Evolutionary conservation across 2,329 filamentous ascomycete species (phyloP).

Genomic region (Colletotrichum sp.): DNA sequence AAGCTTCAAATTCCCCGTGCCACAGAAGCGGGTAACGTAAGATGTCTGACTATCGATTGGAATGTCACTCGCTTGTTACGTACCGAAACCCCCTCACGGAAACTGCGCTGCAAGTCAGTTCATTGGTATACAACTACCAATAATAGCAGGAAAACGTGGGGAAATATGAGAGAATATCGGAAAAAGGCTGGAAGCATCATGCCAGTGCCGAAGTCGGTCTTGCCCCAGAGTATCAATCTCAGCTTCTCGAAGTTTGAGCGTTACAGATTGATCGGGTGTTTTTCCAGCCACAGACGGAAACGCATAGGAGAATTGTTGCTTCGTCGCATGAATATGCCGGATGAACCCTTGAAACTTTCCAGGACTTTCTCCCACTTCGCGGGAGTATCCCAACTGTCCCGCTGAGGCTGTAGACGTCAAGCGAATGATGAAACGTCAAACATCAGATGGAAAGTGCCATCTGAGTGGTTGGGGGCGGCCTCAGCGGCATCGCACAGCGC

Average conservation of each 20-base stretch:
- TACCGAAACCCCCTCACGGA: background rate
- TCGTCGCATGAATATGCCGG: background rate
- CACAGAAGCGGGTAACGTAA: background rate
- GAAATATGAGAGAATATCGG: background rate
- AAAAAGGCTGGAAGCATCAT: background rate
- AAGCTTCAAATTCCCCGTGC: background rate
- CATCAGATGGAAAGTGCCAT: background rate
- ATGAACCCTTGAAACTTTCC: background rate
- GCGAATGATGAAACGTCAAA: background rate
- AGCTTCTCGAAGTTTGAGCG: background rate
- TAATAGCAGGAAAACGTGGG: background rate
- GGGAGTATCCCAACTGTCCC: background rate
- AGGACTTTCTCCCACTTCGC: background rate
- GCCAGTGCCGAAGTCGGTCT: background rate
- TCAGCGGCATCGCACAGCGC: background rate
- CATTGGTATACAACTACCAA: background rate
- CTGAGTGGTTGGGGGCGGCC: background rate
- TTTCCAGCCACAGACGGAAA: background rate
- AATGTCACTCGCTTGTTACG: background rate
- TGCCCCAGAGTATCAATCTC: background rate
- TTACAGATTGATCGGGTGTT: background rate
- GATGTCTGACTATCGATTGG: background rate
- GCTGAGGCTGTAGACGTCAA: background rate
- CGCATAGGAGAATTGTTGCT: background rate
- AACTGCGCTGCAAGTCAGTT: background rate